Evolutionary conservation across 805 yeast genomes (phyloP).

Genomic region (Cyberlindnera galapagoensis): DNA sequence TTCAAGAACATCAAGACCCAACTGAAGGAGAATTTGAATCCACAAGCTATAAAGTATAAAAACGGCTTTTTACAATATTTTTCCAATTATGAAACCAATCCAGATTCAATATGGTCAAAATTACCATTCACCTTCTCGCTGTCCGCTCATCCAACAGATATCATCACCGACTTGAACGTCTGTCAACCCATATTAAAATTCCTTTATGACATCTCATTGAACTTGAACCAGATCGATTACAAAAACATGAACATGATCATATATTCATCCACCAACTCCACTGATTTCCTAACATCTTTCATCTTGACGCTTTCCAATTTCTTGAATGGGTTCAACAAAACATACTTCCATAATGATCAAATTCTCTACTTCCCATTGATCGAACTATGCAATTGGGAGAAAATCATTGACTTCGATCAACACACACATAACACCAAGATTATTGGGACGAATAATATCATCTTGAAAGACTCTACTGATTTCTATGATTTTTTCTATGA

Average conservation of each 20-base stretch:
- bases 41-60: slow-evolving; percentile 15
- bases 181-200: slow-evolving; percentile 23
- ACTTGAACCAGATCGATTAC: slow-evolving; percentile 30
- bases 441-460: slow-evolving; percentile 65
- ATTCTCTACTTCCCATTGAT: slow-evolving; percentile 48
- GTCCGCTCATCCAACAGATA: slow-evolving; percentile 15
- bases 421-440: slow-evolving; percentile 29
- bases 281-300: slow-evolving; percentile 35
- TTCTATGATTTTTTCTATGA: slow-evolving; percentile 61
- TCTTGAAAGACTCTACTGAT: slow-evolving; percentile 46
- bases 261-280: slow-evolving; percentile 32
- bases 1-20: slow-evolving; percentile 18
- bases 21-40: slow-evolving; percentile 7
- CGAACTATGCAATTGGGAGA: slow-evolving; percentile 53
- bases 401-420: slow-evolving; percentile 25
- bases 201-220: slow-evolving; percentile 27
- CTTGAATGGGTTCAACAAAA: slow-evolving; percentile 35
- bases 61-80: slow-evolving; percentile 20
- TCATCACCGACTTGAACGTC: slow-evolving; percentile 21
- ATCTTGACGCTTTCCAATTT: slow-evolving; percentile 33
- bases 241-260: slow-evolving; percentile 34
- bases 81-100: slow-evolving; percentile 24
- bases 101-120: slow-evolving; percentile 28
- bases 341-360: slow-evolving; percentile 35
- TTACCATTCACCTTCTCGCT: slow-evolving; percentile 26